phyloP scores from a whole-genome alignment of 805 yeast genomes.

The Ogataea paraovalis region DNA sequence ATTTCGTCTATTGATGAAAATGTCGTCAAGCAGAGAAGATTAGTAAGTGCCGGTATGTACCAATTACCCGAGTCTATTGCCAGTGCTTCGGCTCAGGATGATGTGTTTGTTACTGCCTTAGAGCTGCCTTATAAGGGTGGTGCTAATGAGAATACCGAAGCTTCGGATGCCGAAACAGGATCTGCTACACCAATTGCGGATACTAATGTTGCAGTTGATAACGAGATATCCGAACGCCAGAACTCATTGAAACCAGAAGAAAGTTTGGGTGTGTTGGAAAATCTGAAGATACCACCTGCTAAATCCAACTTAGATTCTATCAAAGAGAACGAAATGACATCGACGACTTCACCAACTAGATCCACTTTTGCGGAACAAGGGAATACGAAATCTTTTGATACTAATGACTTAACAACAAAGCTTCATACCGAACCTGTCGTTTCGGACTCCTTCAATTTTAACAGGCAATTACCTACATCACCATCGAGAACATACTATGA shows the following conservation, averaged over 20 bases:
- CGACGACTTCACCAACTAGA: neutral
- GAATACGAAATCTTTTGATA: no score
- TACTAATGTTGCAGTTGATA: neutral
- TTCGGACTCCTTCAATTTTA: no score
- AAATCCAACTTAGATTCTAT: neutral
- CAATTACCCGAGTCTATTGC: slow-evolving; percentile 18
- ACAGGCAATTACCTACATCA: no score
- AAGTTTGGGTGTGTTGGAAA: no score
- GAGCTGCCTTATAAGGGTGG: slow-evolving; percentile 26
- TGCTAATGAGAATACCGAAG: neutral
- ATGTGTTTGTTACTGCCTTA: slow-evolving; percentile 37
- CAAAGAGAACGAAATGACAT: neutral
- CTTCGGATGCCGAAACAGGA: neutral
- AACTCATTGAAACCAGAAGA: neutral
- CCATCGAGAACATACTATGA: no score
- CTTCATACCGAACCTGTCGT: no score
- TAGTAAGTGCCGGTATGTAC: slow-evolving; percentile 16
- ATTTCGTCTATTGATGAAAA: slow-evolving; percentile 12
- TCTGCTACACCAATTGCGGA: neutral
- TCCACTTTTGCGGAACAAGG: neutral
- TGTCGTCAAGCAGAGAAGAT: slow-evolving; percentile 1
- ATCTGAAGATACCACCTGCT: no score
- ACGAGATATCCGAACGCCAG: no score
- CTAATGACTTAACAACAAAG: no score
- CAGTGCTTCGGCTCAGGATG: slow-evolving; percentile 24